Conservation (phyloP, 768 basidiomycete genomes). For the Suillus ampliporus region DNA sequence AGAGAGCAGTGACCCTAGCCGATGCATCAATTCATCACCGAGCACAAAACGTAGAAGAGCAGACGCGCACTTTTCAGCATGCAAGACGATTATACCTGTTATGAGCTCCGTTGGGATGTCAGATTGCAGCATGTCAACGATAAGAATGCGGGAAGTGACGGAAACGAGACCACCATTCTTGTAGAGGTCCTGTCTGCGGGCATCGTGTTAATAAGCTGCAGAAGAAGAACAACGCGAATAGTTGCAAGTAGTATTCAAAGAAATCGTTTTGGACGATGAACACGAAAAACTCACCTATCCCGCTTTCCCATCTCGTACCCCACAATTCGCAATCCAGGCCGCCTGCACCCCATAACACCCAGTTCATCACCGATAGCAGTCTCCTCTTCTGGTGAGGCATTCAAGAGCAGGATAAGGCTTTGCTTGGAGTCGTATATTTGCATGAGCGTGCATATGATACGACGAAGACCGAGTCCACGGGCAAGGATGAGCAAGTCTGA, state of each 20-base stretch:
- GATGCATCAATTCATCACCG: background rate
- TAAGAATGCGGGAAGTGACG: conserved; percentile 91
- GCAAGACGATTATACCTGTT: conserved; percentile 88
- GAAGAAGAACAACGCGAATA: background rate
- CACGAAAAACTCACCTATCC: conserved; percentile 65
- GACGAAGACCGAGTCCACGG: conserved; percentile 87
- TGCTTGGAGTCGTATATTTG: conserved; percentile 91
- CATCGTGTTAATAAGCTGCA: conserved; percentile 8
- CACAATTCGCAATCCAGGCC: conserved; percentile 83
- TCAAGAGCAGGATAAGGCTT: conserved; percentile 84
- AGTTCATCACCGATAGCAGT: conserved; percentile 91
- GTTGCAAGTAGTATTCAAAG: background rate
- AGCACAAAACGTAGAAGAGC: background rate
- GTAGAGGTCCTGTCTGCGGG: conserved; percentile 81
- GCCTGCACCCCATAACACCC: conserved; percentile 88
- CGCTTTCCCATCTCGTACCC: conserved; percentile 80
- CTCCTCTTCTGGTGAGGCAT: conserved; percentile 87
- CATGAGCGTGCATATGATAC: conserved; percentile 84
- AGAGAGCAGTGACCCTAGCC: conserved; percentile 79
- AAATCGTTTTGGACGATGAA: background rate
- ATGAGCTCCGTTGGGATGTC: conserved; percentile 87
- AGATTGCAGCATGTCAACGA: conserved; percentile 91
- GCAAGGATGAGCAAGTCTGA: conserved; percentile 82
- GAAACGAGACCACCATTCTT: conserved; percentile 88
- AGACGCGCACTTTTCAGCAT: conserved; percentile 79